Evolutionary conservation across 2,329 filamentous ascomycete genomes (phyloP).

Genomic region (Colletotrichum costaricense): DNA sequence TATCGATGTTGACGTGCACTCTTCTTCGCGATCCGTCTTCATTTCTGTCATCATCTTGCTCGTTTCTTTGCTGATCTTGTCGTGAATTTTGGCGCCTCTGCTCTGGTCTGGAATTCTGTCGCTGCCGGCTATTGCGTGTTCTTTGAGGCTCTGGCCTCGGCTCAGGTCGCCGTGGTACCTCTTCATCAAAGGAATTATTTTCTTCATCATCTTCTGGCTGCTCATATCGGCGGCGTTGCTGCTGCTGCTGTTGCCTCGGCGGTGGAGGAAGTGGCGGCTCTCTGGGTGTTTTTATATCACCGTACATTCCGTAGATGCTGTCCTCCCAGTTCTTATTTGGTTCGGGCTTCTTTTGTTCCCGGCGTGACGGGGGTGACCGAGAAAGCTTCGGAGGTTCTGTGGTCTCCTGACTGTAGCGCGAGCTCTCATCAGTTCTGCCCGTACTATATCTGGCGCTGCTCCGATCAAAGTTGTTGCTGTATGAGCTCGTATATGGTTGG

Average conservation of each 20-base stretch:
- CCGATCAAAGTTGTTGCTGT: constrained; percentile 35
- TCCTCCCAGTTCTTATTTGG: constrained; percentile 19
- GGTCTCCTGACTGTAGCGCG: constrained; percentile 8
- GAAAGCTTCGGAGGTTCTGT: neutral
- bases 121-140: constrained; percentile 1
- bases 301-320: constrained; percentile 33
- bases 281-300: constrained; percentile 22
- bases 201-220: neutral
- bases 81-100: constrained; percentile 1
- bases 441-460: constrained; percentile 26
- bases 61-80: constrained; percentile 1
- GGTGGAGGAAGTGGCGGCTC: constrained; percentile 15
- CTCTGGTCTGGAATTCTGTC: constrained; percentile 7
- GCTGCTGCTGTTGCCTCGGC: neutral
- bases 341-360: neutral
- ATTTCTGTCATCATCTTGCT: neutral
- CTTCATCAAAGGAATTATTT: constrained; percentile 24
- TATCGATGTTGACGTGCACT: constrained; percentile 26
- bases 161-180: constrained; percentile 3
- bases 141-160: neutral
- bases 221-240: neutral
- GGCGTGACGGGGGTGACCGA: neutral
- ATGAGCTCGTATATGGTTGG: constrained; percentile 25
- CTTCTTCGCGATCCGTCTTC: neutral
- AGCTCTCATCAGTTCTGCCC: constrained; percentile 10